Percentiles rank a stretch among this genome's conserved stretches.
Conservation (phyloP, 2,329 filamentous ascomycete genomes). For the Achaetomium macrosporum region DNA sequence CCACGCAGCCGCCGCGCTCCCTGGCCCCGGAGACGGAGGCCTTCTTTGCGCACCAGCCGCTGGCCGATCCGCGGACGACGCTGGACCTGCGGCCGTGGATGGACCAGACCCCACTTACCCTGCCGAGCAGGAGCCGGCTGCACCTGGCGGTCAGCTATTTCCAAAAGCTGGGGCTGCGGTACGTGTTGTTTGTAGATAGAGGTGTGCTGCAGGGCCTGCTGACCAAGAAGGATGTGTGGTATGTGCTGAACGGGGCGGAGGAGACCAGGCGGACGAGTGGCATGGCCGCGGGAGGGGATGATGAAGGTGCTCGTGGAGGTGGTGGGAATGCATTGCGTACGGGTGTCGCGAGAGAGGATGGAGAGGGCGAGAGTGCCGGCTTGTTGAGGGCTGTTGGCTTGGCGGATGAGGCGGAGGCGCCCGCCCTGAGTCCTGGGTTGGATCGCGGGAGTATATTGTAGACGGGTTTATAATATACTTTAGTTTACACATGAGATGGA, state of each 20-base stretch:
- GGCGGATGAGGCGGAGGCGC: slow-evolving; percentile 14
- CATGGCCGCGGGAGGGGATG: background rate
- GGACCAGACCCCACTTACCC: slow-evolving; percentile 94
- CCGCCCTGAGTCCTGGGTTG: slow-evolving; percentile 9
- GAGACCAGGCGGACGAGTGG: slow-evolving; percentile 43
- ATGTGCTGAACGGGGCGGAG: slow-evolving; percentile 74
- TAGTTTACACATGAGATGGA: too few relatives aligned
- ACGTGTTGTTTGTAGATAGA: slow-evolving; percentile 79
- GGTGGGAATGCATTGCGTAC: background rate
- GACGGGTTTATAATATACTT: background rate
- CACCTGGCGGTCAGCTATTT: slow-evolving; percentile 90
- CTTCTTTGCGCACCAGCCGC: slow-evolving; percentile 77
- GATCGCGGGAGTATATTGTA: slow-evolving; percentile 24
- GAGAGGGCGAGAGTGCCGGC: slow-evolving; percentile 22
- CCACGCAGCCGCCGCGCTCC: slow-evolving; percentile 48
- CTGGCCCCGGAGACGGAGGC: slow-evolving; percentile 68
- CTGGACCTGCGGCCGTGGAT: slow-evolving; percentile 95
- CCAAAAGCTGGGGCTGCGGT: slow-evolving; percentile 85
- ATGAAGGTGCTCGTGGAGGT: background rate
- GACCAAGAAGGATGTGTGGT: slow-evolving; percentile 98
- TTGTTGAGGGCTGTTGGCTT: slow-evolving; percentile 16
- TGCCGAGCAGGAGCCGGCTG: slow-evolving; percentile 69
- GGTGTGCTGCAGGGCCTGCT: slow-evolving; percentile 78
- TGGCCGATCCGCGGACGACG: slow-evolving; percentile 68
- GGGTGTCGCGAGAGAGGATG: slow-evolving; percentile 19